phyloP scores from a whole-genome alignment of 2,329 filamentous ascomycete species.

The Meredithiella fracta region DNA sequence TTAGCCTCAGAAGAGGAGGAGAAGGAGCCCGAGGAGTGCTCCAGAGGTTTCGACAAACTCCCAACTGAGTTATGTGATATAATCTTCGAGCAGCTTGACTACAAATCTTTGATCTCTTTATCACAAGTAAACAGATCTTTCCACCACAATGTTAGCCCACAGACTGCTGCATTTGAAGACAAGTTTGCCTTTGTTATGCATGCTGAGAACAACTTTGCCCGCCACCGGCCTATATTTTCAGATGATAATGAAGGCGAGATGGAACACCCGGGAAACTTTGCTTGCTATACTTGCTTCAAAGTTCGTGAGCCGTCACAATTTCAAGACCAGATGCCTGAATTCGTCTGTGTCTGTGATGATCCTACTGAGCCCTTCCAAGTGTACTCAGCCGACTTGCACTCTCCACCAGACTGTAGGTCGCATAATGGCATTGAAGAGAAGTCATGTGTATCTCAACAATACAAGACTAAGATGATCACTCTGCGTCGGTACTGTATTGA shows the following conservation, averaged over 20 bases:
- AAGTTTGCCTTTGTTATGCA: conserved; percentile 27
- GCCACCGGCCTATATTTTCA: conserved; percentile 22
- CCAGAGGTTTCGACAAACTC: conserved; percentile 20
- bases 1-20: not conserved
- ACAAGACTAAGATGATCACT: conserved; percentile 15
- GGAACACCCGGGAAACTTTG: conserved; percentile 25
- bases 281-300: conserved; percentile 27
- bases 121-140: conserved; percentile 24
- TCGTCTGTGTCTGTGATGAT: conserved; percentile 21
- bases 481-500: conserved; percentile 28
- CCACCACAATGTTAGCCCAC: conserved; percentile 21
- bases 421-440: not conserved
- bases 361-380: conserved; percentile 17
- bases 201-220: conserved; percentile 26
- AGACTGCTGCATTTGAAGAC: conserved; percentile 21
- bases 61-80: conserved; percentile 22
- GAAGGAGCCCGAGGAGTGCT: not conserved
- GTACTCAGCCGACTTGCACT: conserved; percentile 19
- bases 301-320: conserved; percentile 26
- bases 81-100: conserved; percentile 24
- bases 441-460: not conserved
- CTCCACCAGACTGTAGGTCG: not conserved
- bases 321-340: conserved; percentile 22
- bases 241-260: conserved; percentile 15
- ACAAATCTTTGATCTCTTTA: conserved; percentile 26